These are phyloP conservation scores for Nasturtium officinale DNA, from an alignment of 345 rosid genomes.

Conservation along the genomic window DNA sequence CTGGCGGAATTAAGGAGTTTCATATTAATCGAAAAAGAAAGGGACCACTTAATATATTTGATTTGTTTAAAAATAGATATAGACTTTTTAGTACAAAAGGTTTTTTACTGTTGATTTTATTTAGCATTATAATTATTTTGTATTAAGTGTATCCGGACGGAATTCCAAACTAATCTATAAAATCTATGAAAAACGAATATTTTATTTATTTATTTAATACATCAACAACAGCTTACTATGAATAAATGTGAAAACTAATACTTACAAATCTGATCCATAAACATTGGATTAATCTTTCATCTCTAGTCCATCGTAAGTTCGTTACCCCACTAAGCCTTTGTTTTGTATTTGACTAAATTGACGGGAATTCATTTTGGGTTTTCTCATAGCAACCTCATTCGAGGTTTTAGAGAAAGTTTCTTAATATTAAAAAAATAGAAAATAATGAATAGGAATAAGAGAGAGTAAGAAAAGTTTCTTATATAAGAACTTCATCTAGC, in stretches of 20 bases:
- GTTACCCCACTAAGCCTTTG: background rate
- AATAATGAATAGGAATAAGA: no score
- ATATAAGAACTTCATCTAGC: no score
- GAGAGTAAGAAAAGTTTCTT: no score
- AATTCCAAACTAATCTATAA: background rate
- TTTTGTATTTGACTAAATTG: background rate
- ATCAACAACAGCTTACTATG: background rate
- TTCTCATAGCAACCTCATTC: no score
- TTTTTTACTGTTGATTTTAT: background rate
- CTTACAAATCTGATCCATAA: background rate
- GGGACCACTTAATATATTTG: background rate
- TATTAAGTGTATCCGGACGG: background rate
- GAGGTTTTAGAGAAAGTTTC: no score
- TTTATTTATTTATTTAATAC: background rate
- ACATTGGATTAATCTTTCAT: no score
- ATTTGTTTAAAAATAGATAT: background rate
- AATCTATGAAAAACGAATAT: no score
- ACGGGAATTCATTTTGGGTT: background rate
- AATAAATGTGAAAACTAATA: background rate
- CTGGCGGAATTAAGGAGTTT: no score
- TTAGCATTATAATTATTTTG: background rate
- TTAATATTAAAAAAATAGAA: no score
- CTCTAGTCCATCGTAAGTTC: no score
- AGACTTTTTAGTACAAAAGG: background rate
- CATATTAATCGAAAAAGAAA: background rate